Evolutionary conservation across 768 basidiomycete species (phyloP), one percentile per base, ranked within the genome.

Genomic region (Pisolithus orientalis): DNA sequence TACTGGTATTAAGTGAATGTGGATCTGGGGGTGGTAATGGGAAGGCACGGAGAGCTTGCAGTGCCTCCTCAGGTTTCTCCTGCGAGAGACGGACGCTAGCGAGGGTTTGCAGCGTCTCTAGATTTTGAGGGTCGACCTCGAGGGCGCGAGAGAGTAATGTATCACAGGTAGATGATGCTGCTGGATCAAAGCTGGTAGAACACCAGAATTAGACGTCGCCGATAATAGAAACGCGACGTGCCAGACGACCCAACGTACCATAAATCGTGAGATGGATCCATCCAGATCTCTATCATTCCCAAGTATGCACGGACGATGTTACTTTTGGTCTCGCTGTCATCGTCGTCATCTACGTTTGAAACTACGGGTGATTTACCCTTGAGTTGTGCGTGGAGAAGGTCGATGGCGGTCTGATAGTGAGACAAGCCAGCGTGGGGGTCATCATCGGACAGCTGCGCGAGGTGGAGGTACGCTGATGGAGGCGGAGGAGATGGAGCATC

Each of bases 271-370:
- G 79, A 77, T 29, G 87, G 87, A 61, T 94, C 89, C 92, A 96
- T 95, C 93, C 93, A 96, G 14, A 94, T 88, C 65, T 95, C 94
- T 25, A 94, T 86, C 78, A 94, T 93, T 7, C 87, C 87, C 29
- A 93, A 77, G 21, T 94, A 76, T 7, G 90, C 90, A 39, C 86
- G 76, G 10, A 93, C 84, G 51, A 86, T 83, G 62, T 82, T 89
- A 31, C 68, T 77, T 62, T 75, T 83, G 45, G 83, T 65, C 58
- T 89, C 85, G 3, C 73, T 64, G 49, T 61, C 66, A n/a, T 59
- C 58, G 5, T 63, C 62, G 47, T 67, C 74, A 53, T 64, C 70
- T 6, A 59, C 40, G 16, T 59, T 69, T 14, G 70, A 68, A 4
- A 66, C 69, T 28, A 70, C 63, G 28, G 77, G 75, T 39, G 80